phyloP scores from a whole-genome alignment of 2,329 filamentous ascomycete species.

The Microcyclospora tardicrescens region DNA sequence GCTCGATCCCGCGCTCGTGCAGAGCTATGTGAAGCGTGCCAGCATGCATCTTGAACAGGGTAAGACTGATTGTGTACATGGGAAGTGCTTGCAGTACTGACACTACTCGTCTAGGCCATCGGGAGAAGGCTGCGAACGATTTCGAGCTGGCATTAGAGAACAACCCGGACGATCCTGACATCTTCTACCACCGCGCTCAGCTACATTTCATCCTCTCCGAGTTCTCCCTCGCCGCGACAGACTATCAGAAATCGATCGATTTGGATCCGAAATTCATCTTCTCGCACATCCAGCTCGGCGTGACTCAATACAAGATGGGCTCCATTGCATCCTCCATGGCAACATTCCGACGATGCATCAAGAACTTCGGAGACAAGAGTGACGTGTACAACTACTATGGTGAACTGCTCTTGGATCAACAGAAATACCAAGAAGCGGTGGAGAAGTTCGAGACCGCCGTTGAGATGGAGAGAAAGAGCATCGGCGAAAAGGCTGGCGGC shows the following conservation, averaged over 20 bases:
- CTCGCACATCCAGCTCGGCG: constrained; percentile 97
- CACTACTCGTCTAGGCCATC: constrained; percentile 45
- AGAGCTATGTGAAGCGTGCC: constrained; percentile 97
- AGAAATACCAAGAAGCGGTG: constrained; percentile 88
- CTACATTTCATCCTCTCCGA: constrained; percentile 95
- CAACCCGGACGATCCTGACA: constrained; percentile 82
- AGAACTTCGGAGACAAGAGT: constrained; percentile 93
- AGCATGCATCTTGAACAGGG: constrained; percentile 95
- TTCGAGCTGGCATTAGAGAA: constrained; percentile 76
- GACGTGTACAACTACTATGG: constrained; percentile 99
- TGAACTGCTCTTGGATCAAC: constrained; percentile 89
- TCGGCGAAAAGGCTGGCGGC: constrained; percentile 66
- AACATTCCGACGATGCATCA: constrained; percentile 92
- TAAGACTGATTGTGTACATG: constrained; percentile 28
- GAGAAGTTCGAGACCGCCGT: constrained; percentile 98
- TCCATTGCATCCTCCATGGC: constrained; percentile 97
- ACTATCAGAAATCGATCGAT: constrained; percentile 99
- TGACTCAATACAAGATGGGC: constrained; percentile 99
- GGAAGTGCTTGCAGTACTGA: constrained; percentile 18
- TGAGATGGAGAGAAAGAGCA: constrained; percentile 79
- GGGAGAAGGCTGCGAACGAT: constrained; percentile 74
- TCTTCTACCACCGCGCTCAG: constrained; percentile 98
- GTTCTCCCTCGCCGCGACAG: constrained; percentile 84
- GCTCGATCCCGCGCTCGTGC: constrained; percentile 72
- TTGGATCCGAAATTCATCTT: constrained; percentile 95